Conservation (phyloP, 345 rosid genomes). For the Sonneratia caseolaris region DNA sequence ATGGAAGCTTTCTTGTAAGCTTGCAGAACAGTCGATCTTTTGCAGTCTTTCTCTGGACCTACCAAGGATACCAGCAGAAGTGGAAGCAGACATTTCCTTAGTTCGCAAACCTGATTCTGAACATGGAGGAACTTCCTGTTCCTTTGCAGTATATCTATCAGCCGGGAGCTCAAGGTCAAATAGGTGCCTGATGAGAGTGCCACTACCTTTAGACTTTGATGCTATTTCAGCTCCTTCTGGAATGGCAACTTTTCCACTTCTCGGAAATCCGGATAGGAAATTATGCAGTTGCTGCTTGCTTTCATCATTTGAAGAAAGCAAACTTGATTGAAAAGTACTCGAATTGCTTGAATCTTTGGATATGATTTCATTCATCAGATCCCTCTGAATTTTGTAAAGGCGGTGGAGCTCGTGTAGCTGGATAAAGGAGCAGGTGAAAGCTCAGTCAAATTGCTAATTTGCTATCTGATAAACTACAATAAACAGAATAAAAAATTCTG, state of each 20-base stretch:
- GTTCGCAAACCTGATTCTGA: background rate
- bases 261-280: slow-evolving; percentile 5
- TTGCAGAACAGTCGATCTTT: slow-evolving; percentile 14
- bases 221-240: slow-evolving; percentile 27
- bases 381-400: slow-evolving; percentile 51
- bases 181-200: slow-evolving; percentile 20
- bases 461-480: background rate
- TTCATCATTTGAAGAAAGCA: slow-evolving; percentile 19
- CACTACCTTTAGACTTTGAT: slow-evolving; percentile 19
- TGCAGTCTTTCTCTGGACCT: background rate
- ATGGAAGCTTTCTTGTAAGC: slow-evolving; percentile 16
- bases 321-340: slow-evolving; percentile 9
- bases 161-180: slow-evolving; percentile 59
- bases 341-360: slow-evolving; percentile 30
- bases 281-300: background rate
- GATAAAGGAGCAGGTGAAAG: slow-evolving; percentile 2
- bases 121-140: slow-evolving; percentile 15
- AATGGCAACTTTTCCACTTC: slow-evolving; percentile 20
- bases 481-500: background rate
- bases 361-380: slow-evolving; percentile 66
- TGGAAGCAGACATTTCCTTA: too few relatives aligned
- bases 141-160: slow-evolving; percentile 36
- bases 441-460: background rate
- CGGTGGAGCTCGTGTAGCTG: slow-evolving; percentile 73
- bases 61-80: too few relatives aligned